A percentile compares a stretch with the other conserved stretches of the same genome.
Conservation (phyloP, 2,329 filamentous ascomycete species). For the Penicillium brevicompactum region DNA sequence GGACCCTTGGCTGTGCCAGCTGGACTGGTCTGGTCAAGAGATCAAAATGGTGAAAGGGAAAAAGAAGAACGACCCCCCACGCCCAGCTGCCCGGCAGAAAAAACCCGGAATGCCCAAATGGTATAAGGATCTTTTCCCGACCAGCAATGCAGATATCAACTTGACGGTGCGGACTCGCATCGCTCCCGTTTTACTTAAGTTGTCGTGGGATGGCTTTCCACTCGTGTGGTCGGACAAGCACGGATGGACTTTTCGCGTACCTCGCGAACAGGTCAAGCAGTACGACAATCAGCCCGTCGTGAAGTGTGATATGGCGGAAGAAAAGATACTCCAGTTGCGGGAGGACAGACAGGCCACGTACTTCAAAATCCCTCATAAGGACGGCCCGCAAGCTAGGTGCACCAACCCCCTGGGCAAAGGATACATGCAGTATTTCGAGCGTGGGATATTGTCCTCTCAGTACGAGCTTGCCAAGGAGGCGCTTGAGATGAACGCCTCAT, state of each 20-base stretch:
- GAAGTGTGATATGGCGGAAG: constrained; percentile 74
- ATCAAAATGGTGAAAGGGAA: constrained; percentile 89
- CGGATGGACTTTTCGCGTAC: constrained; percentile 89
- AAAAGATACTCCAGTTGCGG: constrained; percentile 66
- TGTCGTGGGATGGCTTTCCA: constrained; percentile 88
- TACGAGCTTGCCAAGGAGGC: constrained; percentile 91
- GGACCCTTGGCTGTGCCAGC: constrained; percentile 89
- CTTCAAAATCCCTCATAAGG: constrained; percentile 95
- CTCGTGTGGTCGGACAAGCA: constrained; percentile 90
- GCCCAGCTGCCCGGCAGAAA: constrained; percentile 82
- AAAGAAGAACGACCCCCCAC: constrained; percentile 77
- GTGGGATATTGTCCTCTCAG: constrained; percentile 81
- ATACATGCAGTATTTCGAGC: constrained; percentile 89
- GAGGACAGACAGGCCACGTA: constrained; percentile 70
- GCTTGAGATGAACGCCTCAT: constrained; percentile 96
- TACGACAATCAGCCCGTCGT: constrained; percentile 74
- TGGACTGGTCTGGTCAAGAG: constrained; percentile 95
- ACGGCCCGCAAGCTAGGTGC: constrained; percentile 83
- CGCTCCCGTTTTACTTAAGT: constrained; percentile 77
- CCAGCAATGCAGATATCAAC: constrained; percentile 65
- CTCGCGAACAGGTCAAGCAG: constrained; percentile 59
- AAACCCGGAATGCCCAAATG: constrained; percentile 91
- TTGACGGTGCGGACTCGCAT: constrained; percentile 86
- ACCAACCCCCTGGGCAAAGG: constrained; percentile 86
- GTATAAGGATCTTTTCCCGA: constrained; percentile 89